phyloP scores from a whole-genome alignment of 106 monocot genomes.

The Narthecium ossifragum region DNA sequence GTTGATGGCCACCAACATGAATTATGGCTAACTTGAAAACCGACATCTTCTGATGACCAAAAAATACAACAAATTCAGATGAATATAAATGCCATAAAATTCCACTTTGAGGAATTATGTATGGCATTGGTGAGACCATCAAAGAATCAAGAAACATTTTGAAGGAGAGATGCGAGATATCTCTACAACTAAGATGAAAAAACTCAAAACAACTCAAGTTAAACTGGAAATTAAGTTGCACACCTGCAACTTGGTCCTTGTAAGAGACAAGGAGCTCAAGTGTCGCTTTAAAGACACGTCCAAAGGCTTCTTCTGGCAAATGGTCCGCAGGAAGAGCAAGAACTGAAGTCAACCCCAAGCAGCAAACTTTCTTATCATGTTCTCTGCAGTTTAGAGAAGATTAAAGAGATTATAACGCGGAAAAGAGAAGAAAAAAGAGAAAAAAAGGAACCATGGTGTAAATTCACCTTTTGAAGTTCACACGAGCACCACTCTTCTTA shows the following conservation, averaged over 20 bases:
- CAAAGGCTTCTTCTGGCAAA: constrained; percentile 70
- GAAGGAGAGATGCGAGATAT: background rate
- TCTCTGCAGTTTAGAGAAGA: constrained; percentile 44
- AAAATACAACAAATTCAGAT: background rate
- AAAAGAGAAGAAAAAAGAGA: background rate
- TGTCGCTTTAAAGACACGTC: constrained; percentile 66
- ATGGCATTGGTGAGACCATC: background rate
- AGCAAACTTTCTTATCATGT: constrained; percentile 96
- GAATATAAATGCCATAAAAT: background rate
- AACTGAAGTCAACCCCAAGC: constrained; percentile 92
- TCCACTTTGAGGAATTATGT: background rate
- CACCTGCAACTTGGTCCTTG: constrained; percentile 98
- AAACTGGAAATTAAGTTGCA: background rate
- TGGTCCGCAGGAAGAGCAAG: constrained; percentile 63
- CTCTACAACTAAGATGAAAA: background rate
- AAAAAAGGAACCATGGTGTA: background rate
- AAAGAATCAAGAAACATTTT: background rate
- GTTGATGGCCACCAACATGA: no score
- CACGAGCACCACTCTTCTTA: constrained; percentile 72
- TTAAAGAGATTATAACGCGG: background rate
- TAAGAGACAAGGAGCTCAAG: constrained; percentile 84
- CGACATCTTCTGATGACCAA: no score
- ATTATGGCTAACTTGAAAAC: no score
- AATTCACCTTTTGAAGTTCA: constrained; percentile 74
- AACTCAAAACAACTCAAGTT: background rate